phyloP scores from a whole-genome alignment of 2,329 filamentous ascomycete species.

The Penicillium psychrosexuale region DNA sequence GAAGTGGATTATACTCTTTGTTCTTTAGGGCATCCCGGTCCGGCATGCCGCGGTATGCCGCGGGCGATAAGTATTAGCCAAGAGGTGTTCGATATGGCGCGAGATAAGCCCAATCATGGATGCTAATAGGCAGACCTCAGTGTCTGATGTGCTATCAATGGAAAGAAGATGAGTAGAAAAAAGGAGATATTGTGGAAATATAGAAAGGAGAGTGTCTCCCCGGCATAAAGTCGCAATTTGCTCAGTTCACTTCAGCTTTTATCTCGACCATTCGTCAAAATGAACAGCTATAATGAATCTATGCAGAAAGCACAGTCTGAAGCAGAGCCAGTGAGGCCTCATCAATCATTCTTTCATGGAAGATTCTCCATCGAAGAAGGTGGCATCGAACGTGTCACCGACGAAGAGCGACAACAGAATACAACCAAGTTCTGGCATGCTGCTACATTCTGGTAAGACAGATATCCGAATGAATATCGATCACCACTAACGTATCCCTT shows the following conservation, averaged over 20 bases:
- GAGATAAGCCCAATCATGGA: slow-evolving; percentile 15
- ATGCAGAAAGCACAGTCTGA: not conserved
- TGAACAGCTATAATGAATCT: not conserved
- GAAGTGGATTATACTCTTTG: not conserved
- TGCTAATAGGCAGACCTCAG: slow-evolving; percentile 6
- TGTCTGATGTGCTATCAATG: not conserved
- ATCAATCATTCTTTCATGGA: slow-evolving; percentile 12
- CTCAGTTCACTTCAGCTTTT: not conserved
- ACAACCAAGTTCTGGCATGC: slow-evolving; percentile 27
- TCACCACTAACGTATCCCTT: not conserved
- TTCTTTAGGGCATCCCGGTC: slow-evolving; percentile 14
- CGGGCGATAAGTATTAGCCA: slow-evolving; percentile 16
- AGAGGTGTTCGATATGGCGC: slow-evolving; percentile 16
- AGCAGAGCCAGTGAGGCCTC: not conserved
- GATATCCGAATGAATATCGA: too few species aligned
- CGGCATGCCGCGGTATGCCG: slow-evolving; percentile 27
- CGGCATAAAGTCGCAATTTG: not conserved
- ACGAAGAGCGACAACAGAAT: slow-evolving; percentile 22
- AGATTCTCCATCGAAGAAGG: slow-evolving; percentile 21
- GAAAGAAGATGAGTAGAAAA: not conserved
- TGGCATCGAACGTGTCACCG: slow-evolving; percentile 25
- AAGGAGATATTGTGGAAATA: slow-evolving; percentile 2
- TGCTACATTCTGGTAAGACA: slow-evolving; percentile 15
- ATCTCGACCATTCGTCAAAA: not conserved
- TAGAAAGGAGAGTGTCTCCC: not conserved